A percentile compares a stretch with the other conserved stretches of the same genome.
phyloP scores from a whole-genome alignment of 805 yeast species.

The Ogataea salicorniae region DNA sequence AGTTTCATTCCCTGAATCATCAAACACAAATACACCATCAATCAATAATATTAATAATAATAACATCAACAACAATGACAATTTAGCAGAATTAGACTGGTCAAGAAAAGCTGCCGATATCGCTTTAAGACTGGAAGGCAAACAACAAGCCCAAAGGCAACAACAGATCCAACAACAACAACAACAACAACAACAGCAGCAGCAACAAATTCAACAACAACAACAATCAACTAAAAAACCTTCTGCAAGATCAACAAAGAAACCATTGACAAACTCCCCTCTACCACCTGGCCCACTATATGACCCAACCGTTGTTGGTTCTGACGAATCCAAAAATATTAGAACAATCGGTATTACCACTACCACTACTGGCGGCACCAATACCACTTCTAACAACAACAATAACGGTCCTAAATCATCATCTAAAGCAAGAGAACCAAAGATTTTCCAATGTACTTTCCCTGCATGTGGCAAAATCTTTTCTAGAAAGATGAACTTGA shows the following conservation, averaged over 20 bases:
- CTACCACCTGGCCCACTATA: no score
- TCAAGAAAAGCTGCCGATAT: constrained; percentile 24
- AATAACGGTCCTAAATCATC: not conserved
- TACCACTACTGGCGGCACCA: no score
- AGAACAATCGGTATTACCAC: no score
- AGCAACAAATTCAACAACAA: not conserved
- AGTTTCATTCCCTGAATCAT: constrained; percentile 3
- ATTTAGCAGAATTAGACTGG: constrained; percentile 14
- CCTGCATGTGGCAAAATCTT: constrained; percentile 27
- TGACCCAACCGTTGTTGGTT: no score
- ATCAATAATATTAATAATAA: no score
- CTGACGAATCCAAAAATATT: no score
- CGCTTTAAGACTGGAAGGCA: constrained; percentile 13
- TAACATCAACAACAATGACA: no score
- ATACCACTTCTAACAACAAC: not conserved
- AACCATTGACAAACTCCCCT: no score
- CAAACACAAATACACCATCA: not conserved
- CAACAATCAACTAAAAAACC: not conserved
- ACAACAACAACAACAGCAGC: not conserved
- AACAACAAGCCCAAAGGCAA: constrained; percentile 2
- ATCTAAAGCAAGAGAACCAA: constrained; percentile 7
- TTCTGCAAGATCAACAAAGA: not conserved
- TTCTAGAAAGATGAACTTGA: constrained; percentile 30
- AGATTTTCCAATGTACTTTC: constrained; percentile 22
- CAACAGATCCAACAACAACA: not conserved